Evolutionary conservation across 139 green algal species (phyloP).

Genomic region (Picochlorum sp.): DNA sequence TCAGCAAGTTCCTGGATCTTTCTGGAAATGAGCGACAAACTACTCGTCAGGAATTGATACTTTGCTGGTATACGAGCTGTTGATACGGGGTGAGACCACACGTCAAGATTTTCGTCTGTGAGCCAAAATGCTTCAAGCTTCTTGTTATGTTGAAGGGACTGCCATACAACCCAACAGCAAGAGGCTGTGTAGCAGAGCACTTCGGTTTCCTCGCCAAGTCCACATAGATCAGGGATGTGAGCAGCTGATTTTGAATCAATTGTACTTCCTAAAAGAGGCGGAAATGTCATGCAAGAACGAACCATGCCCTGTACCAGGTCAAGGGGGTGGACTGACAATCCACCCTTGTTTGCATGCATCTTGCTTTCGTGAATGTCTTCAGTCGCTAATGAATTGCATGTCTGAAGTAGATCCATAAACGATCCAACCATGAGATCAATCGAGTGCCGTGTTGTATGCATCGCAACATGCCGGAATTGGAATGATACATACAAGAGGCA

Average conservation of each 20-base stretch:
- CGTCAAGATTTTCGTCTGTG: neutral
- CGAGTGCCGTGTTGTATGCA: too few relatives aligned
- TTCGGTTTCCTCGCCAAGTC: neutral
- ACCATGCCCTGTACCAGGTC: neutral
- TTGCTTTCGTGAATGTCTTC: too few relatives aligned
- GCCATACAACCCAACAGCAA: neutral
- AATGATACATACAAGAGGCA: too few relatives aligned
- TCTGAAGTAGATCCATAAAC: too few relatives aligned
- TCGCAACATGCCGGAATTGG: too few relatives aligned
- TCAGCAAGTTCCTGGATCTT: constrained; percentile 1
- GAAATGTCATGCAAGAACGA: neutral
- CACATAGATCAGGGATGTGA: neutral
- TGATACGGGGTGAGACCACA: neutral
- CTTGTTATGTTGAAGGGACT: neutral
- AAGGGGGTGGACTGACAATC: neutral
- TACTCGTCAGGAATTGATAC: neutral
- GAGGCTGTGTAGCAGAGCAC: neutral
- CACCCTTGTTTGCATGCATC: too few relatives aligned
- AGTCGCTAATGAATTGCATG: too few relatives aligned
- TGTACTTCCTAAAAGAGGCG: neutral
- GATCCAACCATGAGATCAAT: too few relatives aligned
- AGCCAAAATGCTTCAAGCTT: neutral
- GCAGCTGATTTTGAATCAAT: neutral
- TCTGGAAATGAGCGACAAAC: neutral
- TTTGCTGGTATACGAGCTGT: neutral